Evolutionary conservation across 257 asterid genomes (phyloP), one percentile per base, ranked within the genome.

Genomic region (Solanum sparsipilum): DNA sequence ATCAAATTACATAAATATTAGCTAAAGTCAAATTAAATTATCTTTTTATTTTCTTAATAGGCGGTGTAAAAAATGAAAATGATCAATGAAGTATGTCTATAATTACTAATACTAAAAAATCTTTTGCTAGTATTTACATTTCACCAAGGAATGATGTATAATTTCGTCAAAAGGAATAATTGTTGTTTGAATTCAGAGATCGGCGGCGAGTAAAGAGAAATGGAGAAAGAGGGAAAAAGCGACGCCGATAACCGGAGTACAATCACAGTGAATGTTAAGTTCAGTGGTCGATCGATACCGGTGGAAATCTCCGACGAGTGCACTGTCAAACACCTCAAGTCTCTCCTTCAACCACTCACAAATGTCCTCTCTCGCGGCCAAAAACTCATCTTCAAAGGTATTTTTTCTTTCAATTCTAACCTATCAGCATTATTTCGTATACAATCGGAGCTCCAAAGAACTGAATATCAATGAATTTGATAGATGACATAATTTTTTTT

Each of bases 291-390:
- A 87, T 88, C 93, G 8, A 88, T 96, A 16, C 98, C 95, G 36
- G 91, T 97, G 71, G 93, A 94, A 85, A 91, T 94, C 88, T 84
- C 92, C 56, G 81, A 83, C 5, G 88, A 90, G 32, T 91, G 94
- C 48, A 93, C 94, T 86, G 88, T 96, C 88, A 94, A 92, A 87
- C 93, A 95, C 84, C 95, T 97, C 84, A 97, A 97, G 88, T 86
- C 90, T 81, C 88, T 88, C 41, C 97, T 96, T 87, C 98, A 93
- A 88, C 89, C 92, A 87, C 94, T 94, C 89, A 97, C 99, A 87
- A 89, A 97, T 92, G 99, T 96, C 88, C 98, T 97, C 82, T 91
- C 95, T 87, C 98, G 99, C 68, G 98, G 98, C 91, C 98, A 97
- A 73, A 97, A 96, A 90, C 98, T 97, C 92, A 96, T 97, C 27